These are phyloP conservation scores for Daldinia childiae DNA, from an alignment of 495 filamentous ascomycete genomes.

Conservation along the genomic window DNA sequence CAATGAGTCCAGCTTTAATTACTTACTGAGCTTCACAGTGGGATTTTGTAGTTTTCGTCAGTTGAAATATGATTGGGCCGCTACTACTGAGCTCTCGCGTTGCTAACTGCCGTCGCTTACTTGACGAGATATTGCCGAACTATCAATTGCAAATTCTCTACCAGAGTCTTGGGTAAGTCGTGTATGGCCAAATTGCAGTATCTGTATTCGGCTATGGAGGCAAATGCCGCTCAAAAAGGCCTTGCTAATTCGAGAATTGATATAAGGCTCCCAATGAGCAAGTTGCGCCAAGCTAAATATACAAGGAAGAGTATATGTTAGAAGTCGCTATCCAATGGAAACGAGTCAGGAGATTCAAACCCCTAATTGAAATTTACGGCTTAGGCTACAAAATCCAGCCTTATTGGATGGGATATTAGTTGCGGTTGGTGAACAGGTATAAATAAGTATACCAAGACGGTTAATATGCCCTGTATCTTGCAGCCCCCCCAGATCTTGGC, in stretches of 20 bases:
- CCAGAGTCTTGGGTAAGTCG: not conserved
- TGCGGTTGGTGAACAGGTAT: not conserved
- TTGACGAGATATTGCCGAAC: not conserved
- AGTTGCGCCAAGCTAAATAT: not conserved
- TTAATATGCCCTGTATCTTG: slow-evolving; percentile 8
- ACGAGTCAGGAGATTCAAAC: not conserved
- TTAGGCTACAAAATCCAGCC: not conserved
- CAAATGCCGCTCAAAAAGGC: not conserved
- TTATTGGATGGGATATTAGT: not conserved
- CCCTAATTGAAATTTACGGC: not conserved
- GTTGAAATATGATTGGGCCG: not conserved
- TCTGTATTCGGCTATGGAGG: not conserved
- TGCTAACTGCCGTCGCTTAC: not conserved
- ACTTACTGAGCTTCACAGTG: not conserved
- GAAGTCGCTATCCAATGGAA: not conserved
- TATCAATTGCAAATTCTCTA: not conserved
- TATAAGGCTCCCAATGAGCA: not conserved
- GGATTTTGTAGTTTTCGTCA: not conserved
- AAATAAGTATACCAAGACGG: not conserved
- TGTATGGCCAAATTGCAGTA: not conserved
- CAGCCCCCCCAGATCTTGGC: slow-evolving; percentile 7
- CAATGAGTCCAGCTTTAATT: not conserved
- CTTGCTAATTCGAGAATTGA: not conserved
- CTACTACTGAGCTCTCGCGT: not conserved
- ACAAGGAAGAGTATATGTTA: not conserved